Percentiles rank a stretch among this genome's conserved stretches.
Conservation (phyloP, 805 yeast genomes). For the Ogataea siamensis region DNA sequence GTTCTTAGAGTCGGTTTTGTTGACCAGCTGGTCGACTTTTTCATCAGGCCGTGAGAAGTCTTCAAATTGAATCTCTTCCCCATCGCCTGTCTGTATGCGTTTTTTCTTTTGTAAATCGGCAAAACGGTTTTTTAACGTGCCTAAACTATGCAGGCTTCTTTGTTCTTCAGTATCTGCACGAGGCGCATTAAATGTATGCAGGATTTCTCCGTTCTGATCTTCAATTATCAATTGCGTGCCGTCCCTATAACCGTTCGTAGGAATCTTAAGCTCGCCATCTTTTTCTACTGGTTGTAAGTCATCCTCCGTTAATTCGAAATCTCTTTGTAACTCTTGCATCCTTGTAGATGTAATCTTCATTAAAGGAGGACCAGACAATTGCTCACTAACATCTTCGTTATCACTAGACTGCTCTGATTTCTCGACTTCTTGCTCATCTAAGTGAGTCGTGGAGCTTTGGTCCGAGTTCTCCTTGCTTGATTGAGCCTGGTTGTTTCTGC, state of each 20-base stretch:
- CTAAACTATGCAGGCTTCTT: slow-evolving; percentile 21
- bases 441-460: slow-evolving; percentile 2
- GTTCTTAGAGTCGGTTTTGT: slow-evolving; percentile 14
- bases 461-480: slow-evolving; percentile 14
- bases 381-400: slow-evolving; percentile 13
- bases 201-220: slow-evolving; percentile 78
- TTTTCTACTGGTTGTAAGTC: slow-evolving; percentile 33
- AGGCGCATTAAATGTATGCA: slow-evolving; percentile 47
- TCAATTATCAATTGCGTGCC: slow-evolving; percentile 73
- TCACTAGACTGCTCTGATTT: slow-evolving; percentile 3
- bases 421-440: slow-evolving; percentile 1
- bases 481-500: slow-evolving; percentile 25
- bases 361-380: slow-evolving; percentile 9
- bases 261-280: slow-evolving; percentile 33
- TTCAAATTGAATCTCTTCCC: slow-evolving; percentile 3
- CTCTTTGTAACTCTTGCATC: slow-evolving; percentile 17
- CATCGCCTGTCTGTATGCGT: slow-evolving; percentile 4
- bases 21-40: slow-evolving; percentile 16
- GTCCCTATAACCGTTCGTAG: slow-evolving; percentile 58
- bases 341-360: slow-evolving; percentile 12
- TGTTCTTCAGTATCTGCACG: slow-evolving; percentile 3
- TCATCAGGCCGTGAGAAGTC: slow-evolving; percentile 11
- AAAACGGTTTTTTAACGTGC: slow-evolving; percentile 18
- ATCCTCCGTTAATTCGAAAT: slow-evolving; percentile 22
- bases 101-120: background rate